A percentile compares a stretch with the other conserved stretches of the same genome.
Evolutionary conservation across 176 grass and related monocot genomes (phyloP).

Genomic region (Aegilops sharonensis): DNA sequence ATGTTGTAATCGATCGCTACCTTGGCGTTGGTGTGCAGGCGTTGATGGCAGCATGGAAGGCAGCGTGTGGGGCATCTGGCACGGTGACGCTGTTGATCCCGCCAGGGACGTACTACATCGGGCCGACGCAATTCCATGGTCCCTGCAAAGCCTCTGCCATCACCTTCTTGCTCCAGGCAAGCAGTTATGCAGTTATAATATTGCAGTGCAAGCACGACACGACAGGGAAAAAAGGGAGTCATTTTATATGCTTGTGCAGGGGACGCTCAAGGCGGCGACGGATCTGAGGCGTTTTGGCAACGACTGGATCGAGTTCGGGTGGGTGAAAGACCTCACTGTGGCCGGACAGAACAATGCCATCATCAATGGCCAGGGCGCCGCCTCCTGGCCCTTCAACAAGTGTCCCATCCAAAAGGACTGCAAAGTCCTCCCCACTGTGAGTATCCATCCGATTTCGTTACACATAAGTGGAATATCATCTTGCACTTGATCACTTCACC

Average conservation of each 20-base stretch:
- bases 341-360: constrained; percentile 34
- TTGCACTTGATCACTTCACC: neutral
- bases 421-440: constrained; percentile 71
- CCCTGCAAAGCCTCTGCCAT: constrained; percentile 49
- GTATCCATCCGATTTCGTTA: neutral
- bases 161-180: constrained; percentile 53
- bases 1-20: neutral
- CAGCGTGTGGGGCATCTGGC: constrained; percentile 37
- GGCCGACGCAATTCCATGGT: constrained; percentile 46
- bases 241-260: constrained; percentile 28
- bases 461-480: neutral
- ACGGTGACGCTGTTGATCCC: constrained; percentile 25
- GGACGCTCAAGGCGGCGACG: constrained; percentile 44
- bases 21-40: constrained; percentile 12
- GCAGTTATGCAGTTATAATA: neutral
- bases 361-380: constrained; percentile 65
- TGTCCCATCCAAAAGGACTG: constrained; percentile 62
- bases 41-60: constrained; percentile 47
- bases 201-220: neutral
- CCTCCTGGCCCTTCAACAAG: constrained; percentile 62
- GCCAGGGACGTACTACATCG: constrained; percentile 36
- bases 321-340: constrained; percentile 43
- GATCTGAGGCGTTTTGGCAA: constrained; percentile 53
- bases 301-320: constrained; percentile 65
- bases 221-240: neutral